These are phyloP conservation scores for Emydomyces testavorans DNA, from an alignment of 2,329 filamentous ascomycete species.

Conservation along the genomic window DNA sequence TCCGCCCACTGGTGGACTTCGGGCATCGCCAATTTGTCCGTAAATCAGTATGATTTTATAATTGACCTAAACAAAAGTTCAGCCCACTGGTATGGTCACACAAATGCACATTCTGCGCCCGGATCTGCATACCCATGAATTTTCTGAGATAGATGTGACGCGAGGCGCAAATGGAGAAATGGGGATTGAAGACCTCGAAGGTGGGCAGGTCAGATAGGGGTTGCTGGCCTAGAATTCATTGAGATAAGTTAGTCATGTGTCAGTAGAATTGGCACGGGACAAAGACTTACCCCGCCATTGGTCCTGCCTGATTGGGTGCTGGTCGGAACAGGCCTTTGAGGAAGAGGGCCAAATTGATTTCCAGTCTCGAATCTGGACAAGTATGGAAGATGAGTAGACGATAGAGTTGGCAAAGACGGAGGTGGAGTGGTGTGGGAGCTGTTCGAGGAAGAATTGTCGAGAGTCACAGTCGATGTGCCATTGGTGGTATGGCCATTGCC, in stretches of 20 bases:
- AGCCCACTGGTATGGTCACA: constrained; percentile 12
- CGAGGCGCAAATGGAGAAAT: constrained; percentile 71
- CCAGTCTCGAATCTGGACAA: constrained; percentile 31
- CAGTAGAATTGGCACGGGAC: background rate
- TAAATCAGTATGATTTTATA: constrained; percentile 78
- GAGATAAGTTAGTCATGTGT: constrained; percentile 8
- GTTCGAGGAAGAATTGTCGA: constrained; percentile 43
- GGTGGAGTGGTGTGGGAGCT: constrained; percentile 60
- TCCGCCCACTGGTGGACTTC: constrained; percentile 61
- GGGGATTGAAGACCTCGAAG: constrained; percentile 43
- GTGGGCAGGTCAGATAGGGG: constrained; percentile 24
- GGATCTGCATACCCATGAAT: constrained; percentile 60
- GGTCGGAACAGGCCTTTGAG: constrained; percentile 37
- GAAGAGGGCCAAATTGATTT: constrained; percentile 29
- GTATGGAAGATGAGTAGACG: constrained; percentile 49
- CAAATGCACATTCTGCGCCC: background rate
- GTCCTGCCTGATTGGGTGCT: constrained; percentile 33
- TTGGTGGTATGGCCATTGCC: constrained; percentile 2
- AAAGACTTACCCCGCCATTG: constrained; percentile 31
- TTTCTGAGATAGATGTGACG: constrained; percentile 66
- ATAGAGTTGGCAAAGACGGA: constrained; percentile 56
- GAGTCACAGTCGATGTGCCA: constrained; percentile 42
- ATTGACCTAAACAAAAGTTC: constrained; percentile 52
- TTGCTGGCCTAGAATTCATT: constrained; percentile 26
- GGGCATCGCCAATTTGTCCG: constrained; percentile 61